Evolutionary conservation across 2,329 filamentous ascomycete genomes (phyloP), one percentile per base, ranked within the genome.

Genomic region (Chaetomium sp.): DNA sequence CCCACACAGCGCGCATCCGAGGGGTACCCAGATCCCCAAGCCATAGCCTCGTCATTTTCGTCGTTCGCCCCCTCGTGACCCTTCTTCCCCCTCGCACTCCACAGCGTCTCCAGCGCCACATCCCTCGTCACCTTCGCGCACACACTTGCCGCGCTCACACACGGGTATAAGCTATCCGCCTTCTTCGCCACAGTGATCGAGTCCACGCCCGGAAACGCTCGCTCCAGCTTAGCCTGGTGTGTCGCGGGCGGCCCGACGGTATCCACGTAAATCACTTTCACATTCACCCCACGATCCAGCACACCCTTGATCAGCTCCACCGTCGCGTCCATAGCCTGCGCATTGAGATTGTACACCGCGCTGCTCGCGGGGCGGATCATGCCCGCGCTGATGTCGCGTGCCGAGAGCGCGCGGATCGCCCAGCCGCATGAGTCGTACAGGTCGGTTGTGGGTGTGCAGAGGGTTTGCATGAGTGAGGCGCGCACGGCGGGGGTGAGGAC

Each of bases 101-200:
- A 92, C 43, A 92, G 78, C 2, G 87, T 82, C 66, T 96, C 91
- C 32, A 97, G 78, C 5, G 91, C 91, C 1, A 87, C 88, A 72
- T 99, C 94, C 61, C 94, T 79, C 10, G 94, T 97, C 35, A 99
- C 94, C 72, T 99, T 99, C 53, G 94, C 94, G 70, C 89, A 95
- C 2, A 99, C 91, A 59, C 88, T 94, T 6, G 94, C 92, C 36
- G 92, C 94, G 65, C 89, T 95, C 53, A 97, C 94, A 68, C 87
- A 92, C 1, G 94, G 91, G 70, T 92, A 97, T 49, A 97, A 70
- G 58, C 87, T 90, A 69, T 99, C 92, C 3, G 94, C 92, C 76
- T 97, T 97, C 69, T 91, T 91, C 34, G 87, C 87, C 38, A 92
- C 88, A 1, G 85, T 90, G 64, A 92, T 82, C 59, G 79, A 81